Conservation (phyloP, 2,329 filamentous ascomycete species). For the Fusarium globosum region DNA sequence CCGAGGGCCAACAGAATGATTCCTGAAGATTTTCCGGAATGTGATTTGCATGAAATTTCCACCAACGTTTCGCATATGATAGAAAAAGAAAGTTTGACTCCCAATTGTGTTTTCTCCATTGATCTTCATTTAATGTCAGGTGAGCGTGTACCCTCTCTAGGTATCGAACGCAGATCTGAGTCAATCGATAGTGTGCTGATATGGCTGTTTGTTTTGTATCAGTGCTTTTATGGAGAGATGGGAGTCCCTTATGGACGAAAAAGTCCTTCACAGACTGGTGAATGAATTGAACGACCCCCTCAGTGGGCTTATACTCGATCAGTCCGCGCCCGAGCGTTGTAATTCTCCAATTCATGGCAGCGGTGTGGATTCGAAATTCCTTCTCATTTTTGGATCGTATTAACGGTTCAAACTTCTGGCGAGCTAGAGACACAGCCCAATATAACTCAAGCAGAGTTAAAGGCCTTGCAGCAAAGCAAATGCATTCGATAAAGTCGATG, state of each 20-base stretch:
- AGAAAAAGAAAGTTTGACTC: neutral
- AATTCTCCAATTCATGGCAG: neutral
- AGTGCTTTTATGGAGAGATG: neutral
- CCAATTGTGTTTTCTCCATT: no score
- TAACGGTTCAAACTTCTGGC: no score
- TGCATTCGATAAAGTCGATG: neutral
- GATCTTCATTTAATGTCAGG: no score
- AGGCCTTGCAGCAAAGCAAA: neutral
- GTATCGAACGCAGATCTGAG: neutral
- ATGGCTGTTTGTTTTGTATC: neutral
- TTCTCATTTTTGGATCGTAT: no score
- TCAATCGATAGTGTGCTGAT: no score
- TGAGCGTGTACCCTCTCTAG: rapidly evolving
- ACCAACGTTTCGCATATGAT: rapidly evolving
- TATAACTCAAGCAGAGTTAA: neutral
- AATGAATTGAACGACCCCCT: neutral
- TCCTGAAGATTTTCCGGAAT: neutral
- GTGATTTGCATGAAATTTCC: neutral
- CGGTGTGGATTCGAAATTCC: no score
- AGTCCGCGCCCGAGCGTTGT: neutral
- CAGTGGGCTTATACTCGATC: neutral
- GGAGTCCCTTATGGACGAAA: neutral
- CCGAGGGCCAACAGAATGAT: neutral
- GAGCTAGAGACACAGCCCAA: neutral
- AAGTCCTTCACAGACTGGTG: neutral